Conservation (phyloP, 1,139 yeast species). For the Pneumocystis carinii region DNA sequence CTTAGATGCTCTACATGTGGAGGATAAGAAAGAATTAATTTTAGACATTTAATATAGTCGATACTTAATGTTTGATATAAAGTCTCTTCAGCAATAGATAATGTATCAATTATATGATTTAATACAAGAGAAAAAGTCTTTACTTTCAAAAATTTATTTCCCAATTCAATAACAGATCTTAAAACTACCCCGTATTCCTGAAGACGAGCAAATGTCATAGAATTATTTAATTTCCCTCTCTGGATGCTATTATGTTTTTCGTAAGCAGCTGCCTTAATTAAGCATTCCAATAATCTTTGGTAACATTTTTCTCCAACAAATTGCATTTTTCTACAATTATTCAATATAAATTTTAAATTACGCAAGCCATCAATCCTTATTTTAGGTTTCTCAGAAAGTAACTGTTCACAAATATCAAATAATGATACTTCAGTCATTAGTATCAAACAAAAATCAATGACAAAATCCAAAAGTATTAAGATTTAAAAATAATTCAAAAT, state of each 20-base stretch:
- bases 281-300: background rate
- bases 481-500: background rate
- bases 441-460: background rate
- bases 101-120: constrained; percentile 1
- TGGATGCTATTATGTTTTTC: background rate
- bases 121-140: constrained; percentile 1
- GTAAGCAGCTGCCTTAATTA: background rate
- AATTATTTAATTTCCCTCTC: background rate
- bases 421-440: background rate
- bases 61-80: constrained; percentile 4
- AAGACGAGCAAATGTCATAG: background rate
- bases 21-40: background rate
- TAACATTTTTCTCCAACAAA: background rate
- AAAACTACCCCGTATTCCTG: constrained; percentile 2
- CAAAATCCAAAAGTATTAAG: background rate
- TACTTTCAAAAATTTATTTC: background rate
- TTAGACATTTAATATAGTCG: constrained; percentile 4
- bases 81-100: background rate
- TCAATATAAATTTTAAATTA: background rate
- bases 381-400: background rate
- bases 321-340: background rate
- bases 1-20: constrained; percentile 7
- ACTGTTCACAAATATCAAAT: background rate
- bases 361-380: background rate
- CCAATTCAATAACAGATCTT: background rate